Percentiles rank a stretch among this genome's conserved stretches.
Evolutionary conservation across 768 basidiomycete genomes (phyloP).

Genomic region (Russula sp.): DNA sequence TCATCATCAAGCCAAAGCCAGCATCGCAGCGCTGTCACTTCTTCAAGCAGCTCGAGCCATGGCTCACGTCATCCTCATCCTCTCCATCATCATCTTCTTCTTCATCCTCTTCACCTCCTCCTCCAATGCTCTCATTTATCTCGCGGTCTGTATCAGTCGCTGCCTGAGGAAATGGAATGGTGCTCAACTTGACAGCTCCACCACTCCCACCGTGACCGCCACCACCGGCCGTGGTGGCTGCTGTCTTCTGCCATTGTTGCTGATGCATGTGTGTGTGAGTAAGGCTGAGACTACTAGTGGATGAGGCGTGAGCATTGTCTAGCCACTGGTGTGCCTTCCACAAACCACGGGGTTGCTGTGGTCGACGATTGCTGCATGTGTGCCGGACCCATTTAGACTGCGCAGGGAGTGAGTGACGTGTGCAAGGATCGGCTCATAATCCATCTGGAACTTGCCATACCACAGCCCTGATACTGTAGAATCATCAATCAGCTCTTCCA

Average conservation of each 20-base stretch:
- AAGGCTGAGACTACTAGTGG: background rate
- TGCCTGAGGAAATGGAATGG: background rate
- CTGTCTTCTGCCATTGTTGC: background rate
- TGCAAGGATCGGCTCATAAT: slow-evolving; percentile 85
- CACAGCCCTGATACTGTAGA: slow-evolving; percentile 41
- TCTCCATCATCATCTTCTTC: background rate
- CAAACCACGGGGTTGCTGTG: slow-evolving; percentile 30
- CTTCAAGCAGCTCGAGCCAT: slow-evolving; percentile 22
- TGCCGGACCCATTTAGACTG: slow-evolving; percentile 26
- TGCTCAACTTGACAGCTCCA: background rate
- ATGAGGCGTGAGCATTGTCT: background rate
- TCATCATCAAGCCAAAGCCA: too few species aligned
- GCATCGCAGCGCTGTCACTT: slow-evolving; percentile 26
- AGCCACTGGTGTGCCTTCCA: slow-evolving; percentile 15
- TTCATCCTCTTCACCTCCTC: slow-evolving; percentile 4
- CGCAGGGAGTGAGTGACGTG: slow-evolving; percentile 53
- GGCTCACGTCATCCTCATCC: slow-evolving; percentile 22
- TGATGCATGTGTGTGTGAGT: background rate
- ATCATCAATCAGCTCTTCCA: background rate
- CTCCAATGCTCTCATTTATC: slow-evolving; percentile 1
- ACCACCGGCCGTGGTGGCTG: too few species aligned
- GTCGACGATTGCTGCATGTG: slow-evolving; percentile 67
- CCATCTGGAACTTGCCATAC: slow-evolving; percentile 82
- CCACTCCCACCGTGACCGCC: background rate
- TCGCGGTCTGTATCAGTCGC: slow-evolving; percentile 7